Percentiles rank a stretch among this genome's conserved stretches.
Conservation (phyloP, 164 flowering plant genomes). For the Akebia trifoliata region DNA sequence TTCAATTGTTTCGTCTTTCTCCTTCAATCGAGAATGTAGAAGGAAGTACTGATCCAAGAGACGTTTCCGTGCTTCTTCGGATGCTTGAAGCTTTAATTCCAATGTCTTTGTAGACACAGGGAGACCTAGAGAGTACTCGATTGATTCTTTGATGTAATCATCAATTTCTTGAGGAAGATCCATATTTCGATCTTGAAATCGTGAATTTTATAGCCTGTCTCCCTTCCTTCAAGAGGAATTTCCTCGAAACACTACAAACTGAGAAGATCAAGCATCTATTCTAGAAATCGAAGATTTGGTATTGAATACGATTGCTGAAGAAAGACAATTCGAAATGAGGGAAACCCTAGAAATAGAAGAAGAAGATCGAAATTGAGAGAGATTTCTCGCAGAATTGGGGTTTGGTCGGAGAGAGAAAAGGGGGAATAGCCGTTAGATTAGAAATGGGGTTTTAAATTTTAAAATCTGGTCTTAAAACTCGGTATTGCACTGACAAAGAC, state of each 20-base stretch:
- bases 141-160: constrained; percentile 58
- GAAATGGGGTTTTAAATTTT: too few species aligned
- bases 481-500: too few species aligned
- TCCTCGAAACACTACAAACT: too few species aligned
- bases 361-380: neutral
- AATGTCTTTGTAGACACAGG: constrained; percentile 50
- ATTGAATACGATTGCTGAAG: too few species aligned
- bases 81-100: constrained; percentile 46
- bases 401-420: constrained; percentile 6
- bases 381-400: neutral
- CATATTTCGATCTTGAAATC: constrained; percentile 30
- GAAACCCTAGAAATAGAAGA: constrained; percentile 14
- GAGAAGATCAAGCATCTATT: too few species aligned
- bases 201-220: neutral
- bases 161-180: constrained; percentile 57
- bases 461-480: too few species aligned
- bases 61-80: constrained; percentile 42
- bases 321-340: too few species aligned
- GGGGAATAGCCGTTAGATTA: constrained; percentile 15
- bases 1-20: constrained; percentile 56
- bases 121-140: constrained; percentile 59
- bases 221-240: too few species aligned
- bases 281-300: neutral
- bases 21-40: constrained; percentile 43
- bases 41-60: constrained; percentile 40